Evolutionary conservation across 768 basidiomycete species (phyloP).

Genomic region (Suillus lakei): DNA sequence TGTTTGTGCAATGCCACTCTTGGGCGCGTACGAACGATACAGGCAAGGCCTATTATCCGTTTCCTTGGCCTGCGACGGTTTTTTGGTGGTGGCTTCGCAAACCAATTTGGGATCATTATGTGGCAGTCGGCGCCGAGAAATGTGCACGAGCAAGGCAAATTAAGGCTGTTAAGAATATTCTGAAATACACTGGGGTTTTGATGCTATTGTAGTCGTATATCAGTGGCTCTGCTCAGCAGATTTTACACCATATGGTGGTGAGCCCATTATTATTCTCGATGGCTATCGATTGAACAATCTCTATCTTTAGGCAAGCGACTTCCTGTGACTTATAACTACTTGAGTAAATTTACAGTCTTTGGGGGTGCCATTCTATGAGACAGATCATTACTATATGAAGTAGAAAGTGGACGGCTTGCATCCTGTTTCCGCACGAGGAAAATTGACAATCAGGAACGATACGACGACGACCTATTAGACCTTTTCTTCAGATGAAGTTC

Average conservation of each 20-base stretch:
- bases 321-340: too few relatives aligned
- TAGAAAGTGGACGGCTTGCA: too few relatives aligned
- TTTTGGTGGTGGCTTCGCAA: slow-evolving; percentile 42
- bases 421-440: not conserved
- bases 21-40: slow-evolving; percentile 45
- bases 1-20: slow-evolving; percentile 39
- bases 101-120: slow-evolving; percentile 41
- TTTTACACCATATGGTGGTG: not conserved
- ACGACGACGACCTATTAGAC: not conserved
- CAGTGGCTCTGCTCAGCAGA: slow-evolving; percentile 7
- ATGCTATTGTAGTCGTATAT: slow-evolving; percentile 11
- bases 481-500: not conserved
- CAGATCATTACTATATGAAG: too few relatives aligned
- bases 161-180: slow-evolving; percentile 5
- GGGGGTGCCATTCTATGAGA: too few relatives aligned
- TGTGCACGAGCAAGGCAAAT: slow-evolving; percentile 8
- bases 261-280: not conserved
- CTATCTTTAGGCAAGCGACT: not conserved
- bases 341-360: too few relatives aligned
- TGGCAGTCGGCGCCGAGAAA: slow-evolving; percentile 41
- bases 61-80: slow-evolving; percentile 39
- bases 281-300: not conserved
- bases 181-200: slow-evolving; percentile 9
- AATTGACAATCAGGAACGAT: not conserved
- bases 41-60: slow-evolving; percentile 44